phyloP scores from a whole-genome alignment of 345 rosid species.

The Lepidium didymum region DNA sequence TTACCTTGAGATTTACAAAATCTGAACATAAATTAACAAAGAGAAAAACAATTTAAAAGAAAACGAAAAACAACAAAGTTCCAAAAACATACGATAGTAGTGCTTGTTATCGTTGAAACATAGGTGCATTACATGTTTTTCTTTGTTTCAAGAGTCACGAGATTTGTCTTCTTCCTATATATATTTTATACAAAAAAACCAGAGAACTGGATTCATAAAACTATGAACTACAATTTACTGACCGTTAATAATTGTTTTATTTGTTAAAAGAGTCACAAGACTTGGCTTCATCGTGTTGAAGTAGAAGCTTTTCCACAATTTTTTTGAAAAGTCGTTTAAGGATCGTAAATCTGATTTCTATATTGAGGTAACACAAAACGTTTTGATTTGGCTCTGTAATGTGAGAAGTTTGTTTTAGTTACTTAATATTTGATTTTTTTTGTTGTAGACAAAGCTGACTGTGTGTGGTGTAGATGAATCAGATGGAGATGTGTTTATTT shows the following conservation, averaged over 20 bases:
- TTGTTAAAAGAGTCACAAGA: slow-evolving; percentile 34
- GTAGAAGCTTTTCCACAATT: slow-evolving; percentile 58
- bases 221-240: too few relatives aligned
- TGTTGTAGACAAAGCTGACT: slow-evolving; percentile 55
- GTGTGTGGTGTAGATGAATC: slow-evolving; percentile 59
- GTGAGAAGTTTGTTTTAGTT: not conserved
- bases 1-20: too few relatives aligned
- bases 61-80: too few relatives aligned
- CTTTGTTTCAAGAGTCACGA: slow-evolving; percentile 37
- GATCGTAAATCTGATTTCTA: slow-evolving; percentile 56
- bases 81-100: too few relatives aligned
- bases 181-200: too few relatives aligned
- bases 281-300: slow-evolving; percentile 79
- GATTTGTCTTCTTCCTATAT: too few relatives aligned
- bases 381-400: not conserved
- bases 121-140: slow-evolving; percentile 41
- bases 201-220: too few relatives aligned
- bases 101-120: too few relatives aligned
- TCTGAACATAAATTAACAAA: too few relatives aligned
- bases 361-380: slow-evolving; percentile 35
- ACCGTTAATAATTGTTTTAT: too few relatives aligned
- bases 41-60: too few relatives aligned
- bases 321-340: slow-evolving; percentile 51
- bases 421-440: not conserved
- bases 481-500: slow-evolving; percentile 85